Evolutionary conservation across 441 rosid species (phyloP), one percentile per base, ranked within the genome.

Genomic region (Corymbia calophylla): DNA sequence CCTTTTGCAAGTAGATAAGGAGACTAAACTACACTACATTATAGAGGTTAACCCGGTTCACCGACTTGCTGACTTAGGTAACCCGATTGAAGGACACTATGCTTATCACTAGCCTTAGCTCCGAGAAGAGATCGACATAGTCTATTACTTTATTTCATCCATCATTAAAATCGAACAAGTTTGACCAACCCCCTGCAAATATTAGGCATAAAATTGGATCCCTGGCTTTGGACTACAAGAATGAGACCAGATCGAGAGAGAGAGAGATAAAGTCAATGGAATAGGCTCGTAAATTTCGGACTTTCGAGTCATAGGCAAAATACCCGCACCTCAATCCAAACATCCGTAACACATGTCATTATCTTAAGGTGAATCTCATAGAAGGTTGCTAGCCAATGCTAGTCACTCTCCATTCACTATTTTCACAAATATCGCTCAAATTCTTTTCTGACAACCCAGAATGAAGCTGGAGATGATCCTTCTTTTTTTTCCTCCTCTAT

Each of bases 361-460:
- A 23, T 77, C 10, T 77, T 6, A 23, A 39, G 18, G 0, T 12
- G 9, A 77, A 2, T 77, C 13, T 21, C 5, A 9, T 0, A 18
- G 0, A 0, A 5, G 25, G 47, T 35, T 0, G 27, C 4, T 35
- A 18, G 81, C 27, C 0, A 9, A 14, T 14, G 2, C 29, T 11
- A 23, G 51, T 44, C 0, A 25, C 84, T 73, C 47, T 73, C 13
- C 51, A 21, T 21, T 0, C 51, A 6, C 51, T 73, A 35, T 21
- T 73, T 73, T 10, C 6, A 39, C 1, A 6, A 6, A 73, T 23
- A 39, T 7, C 10, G 2, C 4, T 44, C 0, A 14, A 39, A 44
- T 44, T 23, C 17, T 77, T 23, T 44, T 23, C n/a, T 6, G 9
- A 39, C 51, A 0, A 11, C 29, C 49, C 11, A 39, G 29, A 3